Evolutionary conservation across 495 filamentous ascomycete genomes (phyloP), one percentile per base, ranked within the genome.

Genomic region (Xylaria palmicola): DNA sequence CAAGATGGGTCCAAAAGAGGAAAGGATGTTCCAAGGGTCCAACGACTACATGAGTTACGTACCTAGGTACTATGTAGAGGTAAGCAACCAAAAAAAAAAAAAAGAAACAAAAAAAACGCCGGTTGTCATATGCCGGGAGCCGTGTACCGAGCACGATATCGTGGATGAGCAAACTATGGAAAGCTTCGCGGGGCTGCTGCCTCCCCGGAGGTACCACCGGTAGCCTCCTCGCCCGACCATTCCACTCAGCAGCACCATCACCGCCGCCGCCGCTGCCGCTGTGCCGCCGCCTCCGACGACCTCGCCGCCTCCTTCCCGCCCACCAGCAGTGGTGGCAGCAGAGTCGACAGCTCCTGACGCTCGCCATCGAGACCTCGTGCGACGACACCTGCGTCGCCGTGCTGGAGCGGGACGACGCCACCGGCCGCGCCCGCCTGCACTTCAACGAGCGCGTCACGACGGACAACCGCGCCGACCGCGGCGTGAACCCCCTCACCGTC

Each of bases 351-450:
- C 77, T 90, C 44, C 71, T 90, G 15, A 93, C 90, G 0, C 86
- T 98, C 34, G 93, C 90, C 17, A 96, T 98, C 70, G 93, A 98
- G 77, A 90, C 90, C 15, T 97, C 93, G n/a, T 98, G 91, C 79
- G 94, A 98, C 74, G 94, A 98, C 77, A 96, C 93, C 1, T 93
- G 90, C 41, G 92, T 98, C 6, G 90, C 93, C 20, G 74, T 98
- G 45, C 80, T 98, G 13, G 82, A 90, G 59, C 90, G 83, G 55
- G 72, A 79, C 39, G 36, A 66, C 5, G 65, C 68, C 5, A 65
- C 68, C 3, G 58, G 68, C 3, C 68, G 72, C 10, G 82, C 84
- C 6, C 79, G 72, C 6, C 81, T 97, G 0, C 85, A 87, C 70
- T 96, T 93, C 75, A 86, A 95, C 61, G 81, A 88, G 62, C 96